Base-by-base conservation (phyloP, 768 basidiomycete species). In the Tephrocybe sp. region DNA sequence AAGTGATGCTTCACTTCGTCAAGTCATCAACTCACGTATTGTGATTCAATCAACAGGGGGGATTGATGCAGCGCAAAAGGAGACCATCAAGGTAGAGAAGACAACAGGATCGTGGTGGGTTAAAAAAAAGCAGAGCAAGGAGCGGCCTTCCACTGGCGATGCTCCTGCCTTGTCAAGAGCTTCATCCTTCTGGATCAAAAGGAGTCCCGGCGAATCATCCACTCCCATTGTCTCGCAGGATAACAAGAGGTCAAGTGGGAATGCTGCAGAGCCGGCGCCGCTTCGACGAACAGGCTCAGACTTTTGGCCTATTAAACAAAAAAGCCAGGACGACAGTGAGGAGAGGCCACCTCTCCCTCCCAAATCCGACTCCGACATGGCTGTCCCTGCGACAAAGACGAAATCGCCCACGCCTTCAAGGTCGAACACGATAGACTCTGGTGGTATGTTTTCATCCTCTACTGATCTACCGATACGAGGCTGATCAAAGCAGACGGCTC, bases 1-100 rank as follows among this genome's bases (percentile, higher is more conserved):
- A 60, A 65, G 89, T 77, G 34, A 25, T 54, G 24, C 36, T 36
- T 21, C 40, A 42, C 26, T 11, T n/a, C n/a, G 26, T 6, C 10
- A 39, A 37, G 50, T 44, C 49, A 37, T 6, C 25, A 3, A 17
- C 46, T 39, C 30, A 36, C 39, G 26, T 15, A 26, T n/a, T 26
- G 3, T 10, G 32, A n/a, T n/a, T n/a, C n/a, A n/a, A n/a, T n/a
- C n/a, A 12, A 26, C 55, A 90, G 88, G 88, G 88, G 75, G 80
- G 14, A 83, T 90, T 37, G 88, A 90, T 53, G 56, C 69, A 3
- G 64, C 73, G 45, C 74, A 71, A 55, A 88, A 81, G 3, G 83
- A 85, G 59, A 70, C 84, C 0, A 80, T 63, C 37, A 57, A 63
- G 23, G 57, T 61, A 21, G 54, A 53, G 15, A 61, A 61, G 51